Percentiles rank a stretch among this genome's conserved stretches.
phyloP scores from a whole-genome alignment of 2,329 filamentous ascomycete genomes.

The Aspergillus fructus region DNA sequence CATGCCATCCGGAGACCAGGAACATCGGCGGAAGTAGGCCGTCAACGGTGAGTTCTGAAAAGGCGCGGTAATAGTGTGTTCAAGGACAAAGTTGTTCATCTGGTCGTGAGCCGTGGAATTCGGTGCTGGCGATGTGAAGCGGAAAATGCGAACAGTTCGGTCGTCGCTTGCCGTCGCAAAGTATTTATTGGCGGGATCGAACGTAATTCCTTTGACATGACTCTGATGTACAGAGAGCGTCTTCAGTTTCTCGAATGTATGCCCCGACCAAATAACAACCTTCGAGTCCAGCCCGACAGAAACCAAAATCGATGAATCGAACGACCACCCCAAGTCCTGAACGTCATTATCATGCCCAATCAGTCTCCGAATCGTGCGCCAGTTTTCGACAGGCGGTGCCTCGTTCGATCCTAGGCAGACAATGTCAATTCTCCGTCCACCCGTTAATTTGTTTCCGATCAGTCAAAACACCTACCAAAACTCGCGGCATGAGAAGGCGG shows the following conservation, averaged over 20 bases:
- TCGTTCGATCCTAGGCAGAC: constrained; percentile 69
- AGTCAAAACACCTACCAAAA: constrained; percentile 62
- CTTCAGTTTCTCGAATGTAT: constrained; percentile 97
- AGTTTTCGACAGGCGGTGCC: constrained; percentile 91
- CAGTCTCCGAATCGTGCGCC: constrained; percentile 89
- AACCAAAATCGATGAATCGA: constrained; percentile 91
- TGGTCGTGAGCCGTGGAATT: constrained; percentile 95
- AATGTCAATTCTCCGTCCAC: constrained; percentile 1
- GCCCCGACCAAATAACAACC: constrained; percentile 95
- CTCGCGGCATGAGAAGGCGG: constrained; percentile 73
- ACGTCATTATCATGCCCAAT: constrained; percentile 99
- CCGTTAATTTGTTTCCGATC: neutral
- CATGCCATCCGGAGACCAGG: constrained; percentile 95
- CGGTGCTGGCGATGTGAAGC: constrained; percentile 85
- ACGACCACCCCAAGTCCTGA: constrained; percentile 95
- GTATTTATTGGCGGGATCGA: constrained; percentile 98
- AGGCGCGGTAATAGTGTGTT: constrained; percentile 83
- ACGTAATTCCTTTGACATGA: constrained; percentile 98
- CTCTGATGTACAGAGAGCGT: constrained; percentile 89
- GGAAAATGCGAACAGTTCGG: constrained; percentile 92
- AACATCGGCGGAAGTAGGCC: constrained; percentile 93
- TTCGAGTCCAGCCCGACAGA: constrained; percentile 97
- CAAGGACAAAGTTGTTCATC: constrained; percentile 92
- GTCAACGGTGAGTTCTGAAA: constrained; percentile 92
- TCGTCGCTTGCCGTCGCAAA: constrained; percentile 98